These are phyloP conservation scores for Erodium moschatum DNA, from an alignment of 441 rosid genomes.

Conservation along the genomic window DNA sequence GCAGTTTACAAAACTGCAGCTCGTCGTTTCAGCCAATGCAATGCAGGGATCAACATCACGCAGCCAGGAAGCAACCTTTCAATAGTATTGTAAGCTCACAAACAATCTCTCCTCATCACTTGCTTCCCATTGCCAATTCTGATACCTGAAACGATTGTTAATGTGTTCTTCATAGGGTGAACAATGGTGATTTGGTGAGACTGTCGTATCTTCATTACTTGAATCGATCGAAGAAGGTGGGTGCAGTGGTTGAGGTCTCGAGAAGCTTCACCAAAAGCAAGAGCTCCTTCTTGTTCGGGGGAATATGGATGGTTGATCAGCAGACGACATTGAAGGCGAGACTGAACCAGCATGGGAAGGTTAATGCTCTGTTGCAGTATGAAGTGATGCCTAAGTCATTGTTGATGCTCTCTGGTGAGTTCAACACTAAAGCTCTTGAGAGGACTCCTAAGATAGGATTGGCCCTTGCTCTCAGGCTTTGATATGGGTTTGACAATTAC, in stretches of 20 bases:
- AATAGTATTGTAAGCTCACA: background rate
- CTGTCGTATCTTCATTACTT: background rate
- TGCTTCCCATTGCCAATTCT: too few species aligned
- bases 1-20: background rate
- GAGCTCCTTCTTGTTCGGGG: background rate
- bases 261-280: background rate
- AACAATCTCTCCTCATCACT: background rate
- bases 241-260: background rate
- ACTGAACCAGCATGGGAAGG: background rate
- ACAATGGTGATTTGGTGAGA: background rate
- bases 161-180: background rate
- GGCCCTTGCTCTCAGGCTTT: slow-evolving; percentile 8
- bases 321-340: slow-evolving; percentile 1
- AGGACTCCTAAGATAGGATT: background rate
- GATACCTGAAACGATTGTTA: too few species aligned
- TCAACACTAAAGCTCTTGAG: slow-evolving; percentile 1
- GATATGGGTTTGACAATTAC: background rate
- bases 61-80: background rate
- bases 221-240: background rate
- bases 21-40: background rate
- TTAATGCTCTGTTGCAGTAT: background rate
- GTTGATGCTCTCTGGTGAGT: background rate
- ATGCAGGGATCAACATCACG: background rate
- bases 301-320: background rate
- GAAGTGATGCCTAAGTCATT: background rate